phyloP scores from a whole-genome alignment of 192 early-diverging fungal species.

The Podila horticola region DNA sequence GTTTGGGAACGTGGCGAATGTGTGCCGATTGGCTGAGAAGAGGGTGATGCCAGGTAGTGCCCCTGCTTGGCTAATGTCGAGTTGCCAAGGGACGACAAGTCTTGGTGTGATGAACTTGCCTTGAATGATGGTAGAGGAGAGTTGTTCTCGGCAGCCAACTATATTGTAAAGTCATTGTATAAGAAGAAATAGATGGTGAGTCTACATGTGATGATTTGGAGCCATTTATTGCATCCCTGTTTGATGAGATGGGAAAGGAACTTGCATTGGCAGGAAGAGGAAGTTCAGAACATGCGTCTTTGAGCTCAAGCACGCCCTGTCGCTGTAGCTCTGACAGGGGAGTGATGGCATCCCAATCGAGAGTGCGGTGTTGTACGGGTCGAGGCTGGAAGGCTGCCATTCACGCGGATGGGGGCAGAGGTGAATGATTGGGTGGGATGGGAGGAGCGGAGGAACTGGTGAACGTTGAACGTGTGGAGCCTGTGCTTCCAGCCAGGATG shows the following conservation, averaged over 20 bases:
- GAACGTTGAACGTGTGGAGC: neutral
- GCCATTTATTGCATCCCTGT: neutral
- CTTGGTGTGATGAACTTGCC: neutral
- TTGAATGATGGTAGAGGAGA: slow-evolving; percentile 21
- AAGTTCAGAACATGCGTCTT: slow-evolving; percentile 68
- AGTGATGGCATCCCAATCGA: slow-evolving; percentile 68
- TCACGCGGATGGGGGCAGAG: neutral
- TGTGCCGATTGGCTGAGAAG: slow-evolving; percentile 15
- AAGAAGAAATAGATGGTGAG: too few species aligned
- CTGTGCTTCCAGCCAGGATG: too few species aligned
- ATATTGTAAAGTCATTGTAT: neutral
- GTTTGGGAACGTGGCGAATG: slow-evolving; percentile 38
- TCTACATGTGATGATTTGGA: neutral
- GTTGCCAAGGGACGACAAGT: neutral
- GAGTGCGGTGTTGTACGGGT: slow-evolving; percentile 36
- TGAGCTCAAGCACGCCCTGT: slow-evolving; percentile 63
- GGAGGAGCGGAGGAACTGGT: neutral
- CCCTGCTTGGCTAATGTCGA: slow-evolving; percentile 6
- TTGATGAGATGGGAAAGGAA: neutral
- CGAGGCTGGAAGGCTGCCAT: slow-evolving; percentile 15
- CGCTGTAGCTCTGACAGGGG: slow-evolving; percentile 60
- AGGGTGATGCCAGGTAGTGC: slow-evolving; percentile 18
- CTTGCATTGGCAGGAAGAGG: slow-evolving; percentile 65
- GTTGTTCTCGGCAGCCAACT: slow-evolving; percentile 27
- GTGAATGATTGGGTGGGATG: neutral